Percentiles rank a stretch among this genome's conserved stretches.
Evolutionary conservation across 1,284 basidiomycete genomes (phyloP).

Genomic region (Veloboletus limbatus): DNA sequence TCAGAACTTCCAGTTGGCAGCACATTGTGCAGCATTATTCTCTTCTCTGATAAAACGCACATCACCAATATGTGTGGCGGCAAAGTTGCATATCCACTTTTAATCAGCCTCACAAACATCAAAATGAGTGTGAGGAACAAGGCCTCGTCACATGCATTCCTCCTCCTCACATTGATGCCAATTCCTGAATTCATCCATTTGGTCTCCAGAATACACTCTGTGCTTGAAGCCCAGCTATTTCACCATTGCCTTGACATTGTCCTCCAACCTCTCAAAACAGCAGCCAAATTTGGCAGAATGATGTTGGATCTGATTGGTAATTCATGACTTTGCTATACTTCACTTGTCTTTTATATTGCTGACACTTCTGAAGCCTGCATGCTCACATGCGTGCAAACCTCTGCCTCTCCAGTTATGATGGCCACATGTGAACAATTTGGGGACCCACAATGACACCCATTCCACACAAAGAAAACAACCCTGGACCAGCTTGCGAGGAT

Average conservation of each 20-base stretch:
- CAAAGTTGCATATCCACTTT: conserved; percentile 30
- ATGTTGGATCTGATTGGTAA: conserved; percentile 29
- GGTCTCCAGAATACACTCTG: neutral
- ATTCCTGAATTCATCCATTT: conserved; percentile 26
- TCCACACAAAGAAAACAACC: conserved; percentile 14
- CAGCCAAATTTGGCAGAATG: conserved; percentile 26
- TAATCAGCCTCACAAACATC: conserved; percentile 37
- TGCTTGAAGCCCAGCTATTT: conserved; percentile 18
- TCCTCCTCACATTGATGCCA: conserved; percentile 32
- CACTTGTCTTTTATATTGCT: neutral
- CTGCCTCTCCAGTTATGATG: conserved; percentile 1
- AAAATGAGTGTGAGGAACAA: conserved; percentile 30
- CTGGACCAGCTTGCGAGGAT: too few species aligned
- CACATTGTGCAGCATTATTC: conserved; percentile 19
- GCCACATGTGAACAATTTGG: conserved; percentile 3
- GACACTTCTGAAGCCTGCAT: conserved; percentile 3
- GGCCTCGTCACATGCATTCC: conserved; percentile 27
- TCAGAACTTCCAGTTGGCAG: conserved; percentile 10
- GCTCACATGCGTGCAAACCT: neutral
- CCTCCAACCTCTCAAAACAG: conserved; percentile 29
- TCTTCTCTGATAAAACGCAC: conserved; percentile 35
- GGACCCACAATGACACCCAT: too few species aligned
- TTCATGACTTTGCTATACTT: conserved; percentile 1
- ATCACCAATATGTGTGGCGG: conserved; percentile 21
- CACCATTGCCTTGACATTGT: conserved; percentile 34